Percentiles rank a stretch among this genome's conserved stretches.
phyloP scores from a whole-genome alignment of 2,329 filamentous ascomycete species.

The Pyricularia grisea region DNA sequence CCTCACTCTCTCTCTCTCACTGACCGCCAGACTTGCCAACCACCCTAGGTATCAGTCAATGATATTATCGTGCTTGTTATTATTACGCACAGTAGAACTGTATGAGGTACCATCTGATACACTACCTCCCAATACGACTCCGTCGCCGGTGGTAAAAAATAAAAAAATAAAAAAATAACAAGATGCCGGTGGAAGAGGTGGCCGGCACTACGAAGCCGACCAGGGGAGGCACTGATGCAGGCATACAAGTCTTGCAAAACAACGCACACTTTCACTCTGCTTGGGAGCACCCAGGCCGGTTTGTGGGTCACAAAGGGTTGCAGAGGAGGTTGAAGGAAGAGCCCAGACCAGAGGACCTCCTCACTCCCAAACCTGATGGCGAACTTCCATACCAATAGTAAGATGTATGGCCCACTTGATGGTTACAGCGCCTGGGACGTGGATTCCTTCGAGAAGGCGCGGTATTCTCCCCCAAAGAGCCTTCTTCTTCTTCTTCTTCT shows the following conservation, averaged over 20 bases:
- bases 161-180: background rate
- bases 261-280: too few relatives aligned
- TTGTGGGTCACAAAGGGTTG: background rate
- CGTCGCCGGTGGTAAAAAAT: background rate
- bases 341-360: background rate
- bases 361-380: background rate
- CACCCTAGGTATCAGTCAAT: background rate
- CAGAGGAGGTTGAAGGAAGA: background rate
- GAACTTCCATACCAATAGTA: background rate
- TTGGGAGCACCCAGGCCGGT: background rate
- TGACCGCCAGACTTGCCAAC: background rate
- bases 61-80: too few relatives aligned
- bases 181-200: background rate
- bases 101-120: background rate
- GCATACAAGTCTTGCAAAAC: background rate
- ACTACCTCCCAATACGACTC: background rate
- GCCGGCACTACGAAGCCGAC: background rate
- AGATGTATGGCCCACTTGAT: background rate
- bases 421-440: background rate
- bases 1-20: background rate
- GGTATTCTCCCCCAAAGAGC: background rate
- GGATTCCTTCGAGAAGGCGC: background rate
- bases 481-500: background rate
- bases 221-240: background rate
- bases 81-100: background rate